These are phyloP conservation scores for Ormosia semicastrata DNA, from an alignment of 306 rosid species.

Conservation along the genomic window DNA sequence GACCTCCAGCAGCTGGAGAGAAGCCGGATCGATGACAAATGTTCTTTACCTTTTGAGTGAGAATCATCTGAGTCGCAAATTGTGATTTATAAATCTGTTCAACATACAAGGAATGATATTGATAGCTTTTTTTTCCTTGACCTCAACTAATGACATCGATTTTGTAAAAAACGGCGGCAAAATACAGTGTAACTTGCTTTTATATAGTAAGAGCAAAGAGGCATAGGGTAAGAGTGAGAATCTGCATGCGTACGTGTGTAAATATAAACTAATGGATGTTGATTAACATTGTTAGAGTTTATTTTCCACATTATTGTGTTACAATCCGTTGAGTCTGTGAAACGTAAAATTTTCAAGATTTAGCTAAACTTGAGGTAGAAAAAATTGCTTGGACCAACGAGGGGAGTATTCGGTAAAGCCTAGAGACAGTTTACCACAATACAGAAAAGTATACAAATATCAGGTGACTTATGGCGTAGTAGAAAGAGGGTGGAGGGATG, in stretches of 20 bases:
- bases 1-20: no score
- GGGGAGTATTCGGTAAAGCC: neutral
- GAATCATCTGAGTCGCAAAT: neutral
- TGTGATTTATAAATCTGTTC: neutral
- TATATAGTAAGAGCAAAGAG: neutral
- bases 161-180: constrained; percentile 1
- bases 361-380: no score
- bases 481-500: no score
- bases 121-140: neutral
- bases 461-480: no score
- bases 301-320: neutral
- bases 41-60: neutral
- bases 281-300: neutral
- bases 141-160: neutral
- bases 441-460: no score
- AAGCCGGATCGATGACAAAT: no score
- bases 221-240: neutral
- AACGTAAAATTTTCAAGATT: neutral
- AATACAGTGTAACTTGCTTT: neutral
- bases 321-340: neutral
- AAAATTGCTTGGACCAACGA: no score
- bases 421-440: no score
- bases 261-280: neutral
- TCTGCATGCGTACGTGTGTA: neutral
- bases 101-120: neutral